Evolutionary conservation across 2,329 filamentous ascomycete genomes (phyloP).

Genomic region (Lithohypha guttulata): DNA sequence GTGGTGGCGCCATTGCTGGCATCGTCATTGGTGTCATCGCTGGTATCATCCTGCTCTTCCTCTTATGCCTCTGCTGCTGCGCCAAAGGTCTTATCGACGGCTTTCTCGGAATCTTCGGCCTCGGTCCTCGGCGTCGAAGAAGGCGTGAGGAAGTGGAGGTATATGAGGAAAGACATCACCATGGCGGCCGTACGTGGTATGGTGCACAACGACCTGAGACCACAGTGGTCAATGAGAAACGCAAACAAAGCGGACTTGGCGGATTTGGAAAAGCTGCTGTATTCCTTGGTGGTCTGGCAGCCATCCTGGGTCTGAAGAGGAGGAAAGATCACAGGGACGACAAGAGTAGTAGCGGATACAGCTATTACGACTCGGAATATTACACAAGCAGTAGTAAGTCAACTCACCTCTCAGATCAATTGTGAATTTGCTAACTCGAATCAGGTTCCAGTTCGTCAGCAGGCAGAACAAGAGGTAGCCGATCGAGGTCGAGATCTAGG

Average conservation of each 20-base stretch:
- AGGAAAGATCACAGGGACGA: conserved; percentile 27
- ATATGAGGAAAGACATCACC: conserved; percentile 28
- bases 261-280: conserved; percentile 33
- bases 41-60: conserved; percentile 34
- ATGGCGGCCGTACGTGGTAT: conserved; percentile 30
- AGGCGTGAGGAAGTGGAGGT: conserved; percentile 31
- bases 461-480: conserved; percentile 27
- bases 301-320: conserved; percentile 37
- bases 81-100: conserved; percentile 32
- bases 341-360: conserved; percentile 33
- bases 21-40: conserved; percentile 41
- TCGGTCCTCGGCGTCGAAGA: conserved; percentile 25
- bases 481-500: conserved; percentile 15
- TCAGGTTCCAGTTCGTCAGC: conserved; percentile 35
- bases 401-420: conserved; percentile 18
- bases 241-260: conserved; percentile 30
- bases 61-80: conserved; percentile 36
- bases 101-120: conserved; percentile 33
- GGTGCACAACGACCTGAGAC: conserved; percentile 28
- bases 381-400: conserved; percentile 34
- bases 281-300: conserved; percentile 33
- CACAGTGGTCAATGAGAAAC: conserved; percentile 25
- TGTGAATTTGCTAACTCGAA: conserved; percentile 19
- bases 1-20: conserved; percentile 41
- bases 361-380: conserved; percentile 21